phyloP scores from a whole-genome alignment of 2,329 filamentous ascomycete species.

The Fusarium temperatum region DNA sequence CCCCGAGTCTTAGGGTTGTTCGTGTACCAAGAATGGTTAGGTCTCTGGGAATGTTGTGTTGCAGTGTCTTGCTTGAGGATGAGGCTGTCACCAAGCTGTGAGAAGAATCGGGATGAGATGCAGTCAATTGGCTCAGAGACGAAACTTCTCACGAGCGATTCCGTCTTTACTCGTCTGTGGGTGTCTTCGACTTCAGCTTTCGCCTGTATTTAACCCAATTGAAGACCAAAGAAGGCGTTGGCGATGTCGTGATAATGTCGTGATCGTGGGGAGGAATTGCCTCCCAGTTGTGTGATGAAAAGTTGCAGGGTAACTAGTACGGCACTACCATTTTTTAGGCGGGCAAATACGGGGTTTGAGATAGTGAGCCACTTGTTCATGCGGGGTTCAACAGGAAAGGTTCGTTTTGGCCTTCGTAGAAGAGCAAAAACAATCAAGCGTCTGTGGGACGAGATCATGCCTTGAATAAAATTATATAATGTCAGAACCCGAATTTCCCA shows the following conservation, averaged over 20 bases:
- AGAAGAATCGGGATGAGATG: slow-evolving; percentile 7
- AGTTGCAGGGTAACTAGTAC: slow-evolving; percentile 4
- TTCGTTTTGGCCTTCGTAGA: not conserved
- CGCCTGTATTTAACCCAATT: slow-evolving; percentile 16
- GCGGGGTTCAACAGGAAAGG: slow-evolving; percentile 28
- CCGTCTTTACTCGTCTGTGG: not conserved
- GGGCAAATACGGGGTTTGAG: not conserved
- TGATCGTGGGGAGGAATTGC: slow-evolving; percentile 40
- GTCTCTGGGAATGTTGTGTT: slow-evolving; percentile 1
- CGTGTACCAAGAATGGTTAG: not conserved
- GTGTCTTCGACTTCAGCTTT: not conserved
- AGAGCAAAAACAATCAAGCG: not conserved
- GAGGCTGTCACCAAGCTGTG: slow-evolving; percentile 1
- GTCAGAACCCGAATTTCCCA: not conserved
- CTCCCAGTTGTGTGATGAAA: slow-evolving; percentile 37
- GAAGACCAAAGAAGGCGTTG: slow-evolving; percentile 23
- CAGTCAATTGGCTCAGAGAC: slow-evolving; percentile 1
- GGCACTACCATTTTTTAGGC: slow-evolving; percentile 22
- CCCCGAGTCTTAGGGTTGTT: not conserved
- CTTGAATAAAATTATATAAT: not conserved
- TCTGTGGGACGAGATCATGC: no score
- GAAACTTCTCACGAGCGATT: not conserved
- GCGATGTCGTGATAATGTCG: slow-evolving; percentile 42
- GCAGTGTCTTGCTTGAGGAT: not conserved
- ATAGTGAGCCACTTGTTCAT: slow-evolving; percentile 30